Evolutionary conservation across 441 rosid species (phyloP), one percentile per base, ranked within the genome.

Genomic region (Eruca vesicaria): DNA sequence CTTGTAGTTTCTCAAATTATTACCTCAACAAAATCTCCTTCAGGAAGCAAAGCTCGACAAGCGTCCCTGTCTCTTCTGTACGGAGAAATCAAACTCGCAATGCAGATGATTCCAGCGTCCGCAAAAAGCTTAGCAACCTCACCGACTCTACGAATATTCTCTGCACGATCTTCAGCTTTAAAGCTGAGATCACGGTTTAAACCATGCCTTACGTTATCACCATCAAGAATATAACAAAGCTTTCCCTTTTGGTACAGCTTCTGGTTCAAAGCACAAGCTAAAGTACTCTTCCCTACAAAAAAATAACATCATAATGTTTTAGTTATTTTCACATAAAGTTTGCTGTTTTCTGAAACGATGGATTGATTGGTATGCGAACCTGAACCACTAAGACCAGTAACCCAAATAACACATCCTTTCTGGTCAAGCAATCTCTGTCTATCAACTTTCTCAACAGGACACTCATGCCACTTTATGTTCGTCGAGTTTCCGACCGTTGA

Each of bases 301-400:
- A n/a, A n/a, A 52, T 0, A 33, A 20, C 53, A 20, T 32, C 26
- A 63, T 31, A 26, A 56, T 21, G 18, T 38, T 59, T 55, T 7
- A 3, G 72, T 3, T 23, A 2, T 66, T 60, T 50, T 56, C 50
- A 10, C 15, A 77, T 14, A 36, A 1, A 32, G 7, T 8, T 33
- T 33, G 36, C 9, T 33, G 36, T 33, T 9, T 31, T 33, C 36
- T 2, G 36, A 33, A 33, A 33, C 9, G 15, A 63, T 41, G 36
- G 18, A 19, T n/a, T 59, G 23, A 10, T 6, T 16, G 9, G 36
- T 9, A 85, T 16, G 16, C 56, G 11, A 81, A 89, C 94, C 94
- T 89, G 94, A 89, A 80, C 90, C 92, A 68, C 92, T 87, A 57
- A 89, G 92, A 65, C 94, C 94, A 0, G 94, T 89, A 77, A 89